These are phyloP conservation scores for Entomortierella chlamydospora DNA, from an alignment of 192 early-diverging fungal species.

Conservation along the genomic window DNA sequence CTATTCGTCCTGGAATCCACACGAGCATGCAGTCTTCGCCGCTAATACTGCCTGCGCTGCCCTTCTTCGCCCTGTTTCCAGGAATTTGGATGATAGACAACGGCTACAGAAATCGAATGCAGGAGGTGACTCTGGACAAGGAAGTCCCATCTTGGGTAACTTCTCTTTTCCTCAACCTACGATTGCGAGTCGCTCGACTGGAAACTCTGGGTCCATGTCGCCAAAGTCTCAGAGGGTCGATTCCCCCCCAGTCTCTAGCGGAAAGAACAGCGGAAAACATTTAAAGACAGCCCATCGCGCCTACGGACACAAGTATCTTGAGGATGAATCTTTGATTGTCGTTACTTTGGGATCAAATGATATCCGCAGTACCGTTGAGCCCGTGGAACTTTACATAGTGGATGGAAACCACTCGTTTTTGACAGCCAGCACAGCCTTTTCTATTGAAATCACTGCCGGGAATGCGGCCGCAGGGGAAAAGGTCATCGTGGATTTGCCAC, in stretches of 20 bases:
- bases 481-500: constrained; percentile 65
- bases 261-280: constrained; percentile 23
- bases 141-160: constrained; percentile 16
- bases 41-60: constrained; percentile 63
- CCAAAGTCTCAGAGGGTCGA: constrained; percentile 7
- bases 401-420: constrained; percentile 33
- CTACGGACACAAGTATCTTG: constrained; percentile 72
- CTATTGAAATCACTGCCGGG: constrained; percentile 67
- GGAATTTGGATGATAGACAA: constrained; percentile 31
- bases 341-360: constrained; percentile 76
- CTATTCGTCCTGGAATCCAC: constrained; percentile 65
- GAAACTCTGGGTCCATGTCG: constrained; percentile 11
- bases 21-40: constrained; percentile 73
- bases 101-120: constrained; percentile 1
- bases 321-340: constrained; percentile 69
- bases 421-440: constrained; percentile 53
- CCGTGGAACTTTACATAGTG: constrained; percentile 58
- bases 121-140: constrained; percentile 1
- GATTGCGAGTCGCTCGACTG: neutral
- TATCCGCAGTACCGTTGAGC: constrained; percentile 54
- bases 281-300: constrained; percentile 60
- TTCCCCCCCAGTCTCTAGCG: constrained; percentile 23
- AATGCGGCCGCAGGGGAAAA: constrained; percentile 70
- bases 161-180: neutral
- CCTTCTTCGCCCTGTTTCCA: constrained; percentile 57